A percentile compares a stretch with the other conserved stretches of the same genome.
These are phyloP conservation scores for Fusarium illudens DNA, from an alignment of 2,329 filamentous ascomycete genomes.

Conservation along the genomic window DNA sequence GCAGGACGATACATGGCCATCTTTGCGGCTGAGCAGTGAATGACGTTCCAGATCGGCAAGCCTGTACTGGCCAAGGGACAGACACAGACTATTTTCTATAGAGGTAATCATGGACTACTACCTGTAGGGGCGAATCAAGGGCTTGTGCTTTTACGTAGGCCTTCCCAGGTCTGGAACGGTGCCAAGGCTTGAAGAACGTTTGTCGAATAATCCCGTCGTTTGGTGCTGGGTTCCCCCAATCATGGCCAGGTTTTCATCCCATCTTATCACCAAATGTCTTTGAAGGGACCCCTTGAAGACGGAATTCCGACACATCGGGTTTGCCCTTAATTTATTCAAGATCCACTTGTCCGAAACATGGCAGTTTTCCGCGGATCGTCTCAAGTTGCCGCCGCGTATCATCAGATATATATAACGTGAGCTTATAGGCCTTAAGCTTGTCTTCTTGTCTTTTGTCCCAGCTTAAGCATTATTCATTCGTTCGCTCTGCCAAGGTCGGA, in stretches of 20 bases:
- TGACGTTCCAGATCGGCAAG: background rate
- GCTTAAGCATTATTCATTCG: constrained; percentile 1
- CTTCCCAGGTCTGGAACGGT: constrained; percentile 6
- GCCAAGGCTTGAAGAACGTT: background rate
- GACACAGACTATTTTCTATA: no score
- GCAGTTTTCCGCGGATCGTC: background rate
- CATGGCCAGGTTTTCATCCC: no score
- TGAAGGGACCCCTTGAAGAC: background rate
- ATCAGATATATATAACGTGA: background rate
- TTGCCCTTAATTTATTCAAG: background rate
- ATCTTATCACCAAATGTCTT: no score
- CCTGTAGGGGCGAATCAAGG: constrained; percentile 12
- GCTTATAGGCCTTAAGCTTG: background rate
- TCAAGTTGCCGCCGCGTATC: background rate
- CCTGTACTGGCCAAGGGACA: no score
- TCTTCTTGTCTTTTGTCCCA: background rate
- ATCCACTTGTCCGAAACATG: background rate
- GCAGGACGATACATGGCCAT: no score
- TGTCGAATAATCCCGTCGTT: background rate
- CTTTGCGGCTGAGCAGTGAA: no score
- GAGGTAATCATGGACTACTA: constrained; percentile 2
- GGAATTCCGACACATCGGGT: background rate
- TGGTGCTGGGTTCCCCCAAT: background rate
- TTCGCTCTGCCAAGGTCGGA: constrained; percentile 17
- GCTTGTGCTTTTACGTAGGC: constrained; percentile 13